Evolutionary conservation across 345 rosid species (phyloP).

Genomic region (Murraya paniculata): DNA sequence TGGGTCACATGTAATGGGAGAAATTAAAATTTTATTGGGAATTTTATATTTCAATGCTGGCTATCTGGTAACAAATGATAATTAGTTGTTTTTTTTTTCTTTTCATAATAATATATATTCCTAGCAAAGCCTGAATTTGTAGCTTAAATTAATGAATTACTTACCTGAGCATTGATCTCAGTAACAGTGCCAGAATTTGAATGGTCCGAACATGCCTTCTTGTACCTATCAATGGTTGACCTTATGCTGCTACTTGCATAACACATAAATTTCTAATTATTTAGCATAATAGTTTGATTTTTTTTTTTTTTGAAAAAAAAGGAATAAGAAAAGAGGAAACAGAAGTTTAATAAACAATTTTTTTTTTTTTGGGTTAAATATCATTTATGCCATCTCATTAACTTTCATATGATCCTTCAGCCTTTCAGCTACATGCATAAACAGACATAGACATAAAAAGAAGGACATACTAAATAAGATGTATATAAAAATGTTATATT

Average conservation of each 20-base stretch:
- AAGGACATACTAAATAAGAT: too few relatives aligned
- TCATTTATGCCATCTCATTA: too few relatives aligned
- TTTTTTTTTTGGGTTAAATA: too few relatives aligned
- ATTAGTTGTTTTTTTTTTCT: too few relatives aligned
- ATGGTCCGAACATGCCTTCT: constrained; percentile 81
- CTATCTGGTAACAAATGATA: neutral
- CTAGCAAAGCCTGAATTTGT: neutral
- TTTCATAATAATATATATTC: too few relatives aligned
- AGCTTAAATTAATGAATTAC: neutral
- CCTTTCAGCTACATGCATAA: too few relatives aligned
- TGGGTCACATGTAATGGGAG: neutral
- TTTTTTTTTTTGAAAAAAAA: too few relatives aligned
- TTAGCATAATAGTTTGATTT: neutral
- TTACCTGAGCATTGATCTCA: constrained; percentile 97
- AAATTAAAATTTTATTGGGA: neutral
- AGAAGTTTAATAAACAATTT: too few relatives aligned
- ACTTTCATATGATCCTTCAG: too few relatives aligned
- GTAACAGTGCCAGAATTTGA: constrained; percentile 56
- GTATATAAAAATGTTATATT: too few relatives aligned
- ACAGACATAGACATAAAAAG: too few relatives aligned
- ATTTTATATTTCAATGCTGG: neutral
- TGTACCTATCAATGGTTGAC: constrained; percentile 88
- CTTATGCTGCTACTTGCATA: constrained; percentile 50
- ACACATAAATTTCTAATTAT: neutral
- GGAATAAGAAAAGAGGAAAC: neutral